These are phyloP conservation scores for Fraxinus xanthoxyloides DNA, from an alignment of 305 asterid genomes.

Conservation along the genomic window DNA sequence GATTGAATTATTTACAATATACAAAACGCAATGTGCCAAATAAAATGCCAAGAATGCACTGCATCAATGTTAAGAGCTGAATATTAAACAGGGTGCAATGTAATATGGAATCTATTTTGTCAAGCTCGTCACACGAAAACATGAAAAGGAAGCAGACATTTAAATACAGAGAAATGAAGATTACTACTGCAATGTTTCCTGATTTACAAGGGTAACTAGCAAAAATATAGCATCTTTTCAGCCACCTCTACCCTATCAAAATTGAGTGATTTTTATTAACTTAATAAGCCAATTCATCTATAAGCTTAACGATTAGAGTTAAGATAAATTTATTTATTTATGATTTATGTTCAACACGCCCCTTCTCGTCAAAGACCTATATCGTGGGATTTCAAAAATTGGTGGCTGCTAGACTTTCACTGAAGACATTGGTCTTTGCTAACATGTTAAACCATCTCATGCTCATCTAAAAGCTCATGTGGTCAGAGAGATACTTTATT, in stretches of 20 bases:
- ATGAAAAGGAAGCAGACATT: not conserved
- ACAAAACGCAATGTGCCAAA: conserved; percentile 2
- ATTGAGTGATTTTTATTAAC: not conserved
- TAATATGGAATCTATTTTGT: not conserved
- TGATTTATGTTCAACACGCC: not conserved
- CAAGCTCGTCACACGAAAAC: not conserved
- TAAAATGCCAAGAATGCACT: not conserved
- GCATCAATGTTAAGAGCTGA: not conserved
- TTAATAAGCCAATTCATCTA: not conserved
- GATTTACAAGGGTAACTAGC: not conserved
- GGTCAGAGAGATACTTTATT: not conserved
- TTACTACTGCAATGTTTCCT: not conserved
- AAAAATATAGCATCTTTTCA: not conserved
- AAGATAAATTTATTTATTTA: not conserved
- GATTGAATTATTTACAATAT: not conserved
- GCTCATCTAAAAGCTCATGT: not conserved
- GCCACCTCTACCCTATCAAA: not conserved
- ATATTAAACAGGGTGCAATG: not conserved
- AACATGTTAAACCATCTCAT: not conserved
- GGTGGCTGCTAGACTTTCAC: not conserved
- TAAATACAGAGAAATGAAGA: not conserved
- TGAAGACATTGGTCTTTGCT: not conserved
- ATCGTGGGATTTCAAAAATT: not conserved
- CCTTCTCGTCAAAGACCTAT: not conserved
- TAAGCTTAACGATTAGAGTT: not conserved